Evolutionary conservation across 257 asterid species (phyloP).

Genomic region (Solanum chmielewskii): DNA sequence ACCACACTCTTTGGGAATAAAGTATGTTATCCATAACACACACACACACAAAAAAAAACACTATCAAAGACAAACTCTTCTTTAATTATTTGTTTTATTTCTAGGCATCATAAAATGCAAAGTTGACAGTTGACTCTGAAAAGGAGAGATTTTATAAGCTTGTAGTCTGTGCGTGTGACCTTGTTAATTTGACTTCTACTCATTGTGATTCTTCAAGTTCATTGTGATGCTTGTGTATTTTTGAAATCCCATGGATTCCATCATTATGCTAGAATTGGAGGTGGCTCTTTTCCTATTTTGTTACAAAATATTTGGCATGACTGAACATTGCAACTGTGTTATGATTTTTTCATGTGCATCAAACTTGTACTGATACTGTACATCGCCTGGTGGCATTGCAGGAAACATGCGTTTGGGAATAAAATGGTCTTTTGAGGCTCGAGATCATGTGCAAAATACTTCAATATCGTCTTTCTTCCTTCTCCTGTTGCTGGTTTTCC

Average conservation of each 20-base stretch:
- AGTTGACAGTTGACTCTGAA: background rate
- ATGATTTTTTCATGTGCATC: background rate
- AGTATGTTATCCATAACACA: background rate
- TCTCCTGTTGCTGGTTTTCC: background rate
- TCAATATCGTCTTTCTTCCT: background rate
- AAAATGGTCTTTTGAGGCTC: background rate
- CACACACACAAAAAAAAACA: no score
- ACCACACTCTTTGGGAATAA: background rate
- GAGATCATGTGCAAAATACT: background rate
- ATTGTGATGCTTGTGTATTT: background rate
- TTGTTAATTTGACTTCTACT: background rate
- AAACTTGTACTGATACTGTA: background rate
- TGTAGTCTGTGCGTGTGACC: background rate
- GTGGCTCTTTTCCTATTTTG: background rate
- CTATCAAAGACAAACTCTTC: background rate
- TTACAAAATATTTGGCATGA: background rate
- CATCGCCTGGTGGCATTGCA: background rate
- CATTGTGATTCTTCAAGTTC: background rate
- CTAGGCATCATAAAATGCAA: background rate
- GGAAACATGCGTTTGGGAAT: background rate
- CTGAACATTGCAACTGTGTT: background rate
- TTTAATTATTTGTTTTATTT: background rate
- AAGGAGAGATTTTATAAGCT: background rate
- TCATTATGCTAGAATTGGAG: background rate
- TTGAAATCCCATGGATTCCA: background rate